Percentiles rank a stretch among this genome's conserved stretches.
These are phyloP conservation scores for Dillenia turbinata DNA, from an alignment of 164 flowering plant genomes.

Conservation along the genomic window DNA sequence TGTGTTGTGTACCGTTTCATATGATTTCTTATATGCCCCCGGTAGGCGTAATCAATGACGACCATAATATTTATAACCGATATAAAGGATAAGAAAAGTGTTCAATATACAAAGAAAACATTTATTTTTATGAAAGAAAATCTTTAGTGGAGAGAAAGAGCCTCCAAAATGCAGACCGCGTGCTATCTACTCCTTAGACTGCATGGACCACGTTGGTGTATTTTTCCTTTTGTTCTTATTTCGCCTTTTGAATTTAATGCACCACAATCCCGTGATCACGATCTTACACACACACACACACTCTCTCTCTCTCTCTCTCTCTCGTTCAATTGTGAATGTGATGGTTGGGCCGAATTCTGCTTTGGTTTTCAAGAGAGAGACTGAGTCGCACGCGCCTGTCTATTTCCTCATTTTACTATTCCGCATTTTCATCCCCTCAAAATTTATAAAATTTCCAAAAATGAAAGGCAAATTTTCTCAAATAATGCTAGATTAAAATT, in stretches of 20 bases:
- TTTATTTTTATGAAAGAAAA: neutral
- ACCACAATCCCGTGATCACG: conserved; percentile 16
- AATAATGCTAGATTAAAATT: too few species aligned
- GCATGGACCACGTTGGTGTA: conserved; percentile 22
- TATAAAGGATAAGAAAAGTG: neutral
- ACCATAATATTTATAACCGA: neutral
- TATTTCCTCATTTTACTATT: too few species aligned
- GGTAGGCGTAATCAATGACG: neutral
- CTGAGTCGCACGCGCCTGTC: too few species aligned
- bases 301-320: neutral
- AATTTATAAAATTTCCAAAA: too few species aligned
- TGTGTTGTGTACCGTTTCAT: too few species aligned
- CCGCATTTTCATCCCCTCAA: too few species aligned
- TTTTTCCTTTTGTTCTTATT: neutral
- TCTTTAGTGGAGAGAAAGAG: too few species aligned
- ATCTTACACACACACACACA: neutral
- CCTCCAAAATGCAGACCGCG: conserved; percentile 11
- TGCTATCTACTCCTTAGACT: conserved; percentile 12
- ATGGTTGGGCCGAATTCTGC: neutral
- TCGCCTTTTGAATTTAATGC: neutral
- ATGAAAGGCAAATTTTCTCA: too few species aligned
- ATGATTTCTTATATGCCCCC: too few species aligned
- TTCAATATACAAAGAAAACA: neutral
- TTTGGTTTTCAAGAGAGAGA: too few species aligned
- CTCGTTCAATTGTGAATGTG: neutral